phyloP scores from a whole-genome alignment of 2,329 filamentous ascomycete genomes.

The Coniochaeta pulveracea region DNA sequence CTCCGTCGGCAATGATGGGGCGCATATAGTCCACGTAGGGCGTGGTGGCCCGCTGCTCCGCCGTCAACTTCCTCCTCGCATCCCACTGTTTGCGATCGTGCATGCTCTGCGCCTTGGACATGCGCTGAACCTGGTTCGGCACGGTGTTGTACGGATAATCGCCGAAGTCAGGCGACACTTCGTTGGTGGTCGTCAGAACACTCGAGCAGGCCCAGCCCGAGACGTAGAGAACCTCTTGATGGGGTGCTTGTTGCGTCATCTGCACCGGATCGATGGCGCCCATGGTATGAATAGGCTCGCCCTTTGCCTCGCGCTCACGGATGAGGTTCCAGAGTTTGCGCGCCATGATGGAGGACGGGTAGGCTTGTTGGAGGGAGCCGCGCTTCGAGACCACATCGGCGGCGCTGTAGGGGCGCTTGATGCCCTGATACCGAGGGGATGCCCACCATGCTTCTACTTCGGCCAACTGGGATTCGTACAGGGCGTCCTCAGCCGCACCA shows the following conservation, averaged over 20 bases:
- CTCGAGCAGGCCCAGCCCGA: slow-evolving; percentile 98
- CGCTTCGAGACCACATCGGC: slow-evolving; percentile 90
- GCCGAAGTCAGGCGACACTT: slow-evolving; percentile 94
- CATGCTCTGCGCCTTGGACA: slow-evolving; percentile 94
- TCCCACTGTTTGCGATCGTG: slow-evolving; percentile 97
- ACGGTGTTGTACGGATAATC: slow-evolving; percentile 99
- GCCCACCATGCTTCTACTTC: slow-evolving; percentile 89
- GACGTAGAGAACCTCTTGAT: slow-evolving; percentile 93
- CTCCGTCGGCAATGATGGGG: slow-evolving; percentile 91
- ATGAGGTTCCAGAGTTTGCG: slow-evolving; percentile 88
- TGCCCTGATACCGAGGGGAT: slow-evolving; percentile 72
- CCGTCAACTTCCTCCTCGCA: slow-evolving; percentile 62
- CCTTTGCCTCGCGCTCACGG: slow-evolving; percentile 63
- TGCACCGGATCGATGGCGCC: slow-evolving; percentile 97
- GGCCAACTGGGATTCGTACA: slow-evolving; percentile 74
- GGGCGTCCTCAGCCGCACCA: slow-evolving; percentile 69
- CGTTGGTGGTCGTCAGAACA: slow-evolving; percentile 85
- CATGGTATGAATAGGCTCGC: slow-evolving; percentile 92
- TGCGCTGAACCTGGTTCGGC: slow-evolving; percentile 90
- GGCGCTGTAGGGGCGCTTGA: slow-evolving; percentile 83
- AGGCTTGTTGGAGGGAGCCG: slow-evolving; percentile 74
- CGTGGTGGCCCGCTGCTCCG: slow-evolving; percentile 60
- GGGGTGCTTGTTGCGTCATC: slow-evolving; percentile 95
- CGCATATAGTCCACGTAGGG: slow-evolving; percentile 88
- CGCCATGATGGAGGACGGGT: slow-evolving; percentile 90